These are phyloP conservation scores for Suzukiozyma palmioleophila DNA, from an alignment of 1,139 yeast species.

Conservation along the genomic window DNA sequence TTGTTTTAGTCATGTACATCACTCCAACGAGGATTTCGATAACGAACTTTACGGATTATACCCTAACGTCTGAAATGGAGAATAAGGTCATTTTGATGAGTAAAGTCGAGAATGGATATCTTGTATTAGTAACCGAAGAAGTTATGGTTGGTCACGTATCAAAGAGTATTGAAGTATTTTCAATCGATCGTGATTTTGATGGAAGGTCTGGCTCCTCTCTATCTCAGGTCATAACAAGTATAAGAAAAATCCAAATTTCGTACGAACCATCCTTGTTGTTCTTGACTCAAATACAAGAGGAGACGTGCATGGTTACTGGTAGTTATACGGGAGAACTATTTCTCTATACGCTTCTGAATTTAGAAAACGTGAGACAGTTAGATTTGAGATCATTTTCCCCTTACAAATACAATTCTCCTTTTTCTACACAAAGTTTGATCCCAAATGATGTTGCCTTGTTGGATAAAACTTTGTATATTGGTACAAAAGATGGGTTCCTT, in stretches of 20 bases:
- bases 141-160: not conserved
- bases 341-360: constrained; percentile 5
- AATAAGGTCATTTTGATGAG: constrained; percentile 14
- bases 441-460: constrained; percentile 17
- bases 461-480: constrained; percentile 16
- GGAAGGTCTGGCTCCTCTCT: not conserved
- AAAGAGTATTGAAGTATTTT: not conserved
- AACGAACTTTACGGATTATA: constrained; percentile 15
- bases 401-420: constrained; percentile 3
- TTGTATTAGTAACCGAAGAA: constrained; percentile 15
- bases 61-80: constrained; percentile 7
- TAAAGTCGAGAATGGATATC: constrained; percentile 10
- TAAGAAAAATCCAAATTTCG: constrained; percentile 4
- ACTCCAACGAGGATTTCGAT: constrained; percentile 22
- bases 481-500: constrained; percentile 28
- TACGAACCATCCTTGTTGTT: constrained; percentile 19
- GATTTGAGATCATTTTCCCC: constrained; percentile 8
- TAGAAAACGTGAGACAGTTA: not conserved
- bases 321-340: constrained; percentile 17
- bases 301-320: constrained; percentile 13
- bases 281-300: constrained; percentile 6
- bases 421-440: constrained; percentile 9
- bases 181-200: not conserved
- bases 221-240: not conserved
- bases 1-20: constrained; percentile 22